Evolutionary conservation across 306 rosid species (phyloP), one percentile per base, ranked within the genome.

Genomic region (Rosa rugosa): DNA sequence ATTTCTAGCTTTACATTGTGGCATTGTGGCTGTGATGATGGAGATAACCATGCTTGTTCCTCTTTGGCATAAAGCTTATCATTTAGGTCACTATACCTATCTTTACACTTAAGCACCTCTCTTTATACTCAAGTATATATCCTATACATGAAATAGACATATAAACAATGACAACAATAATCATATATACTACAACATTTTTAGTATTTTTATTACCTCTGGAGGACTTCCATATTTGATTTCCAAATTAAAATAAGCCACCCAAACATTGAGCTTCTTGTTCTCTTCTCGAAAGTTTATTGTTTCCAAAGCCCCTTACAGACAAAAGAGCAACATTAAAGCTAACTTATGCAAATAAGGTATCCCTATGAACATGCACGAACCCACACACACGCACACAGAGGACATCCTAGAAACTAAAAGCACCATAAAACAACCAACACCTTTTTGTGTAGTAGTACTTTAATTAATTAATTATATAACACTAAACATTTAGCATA

Each of bases 231-330:
- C 99, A 78, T 77, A 93, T 79, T 87, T 87, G 80, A 87, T 93
- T 87, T 95, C 99, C 85, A 93, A 84, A 84, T 95, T 95, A 72
- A 95, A 89, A 83, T 90, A 95, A 69, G 97, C 98, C 86, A 90
- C 89, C 97, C 97, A 93, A 71, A 95, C 80, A 80, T 93, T 95
- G 77, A 91, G 91, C 86, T 95, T 95, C 90, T 95, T 98, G 8
- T 87, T 86, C 87, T 91, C 98, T 83, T 93, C 97, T 53, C 98
- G 92, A 20, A 93, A 42, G 81, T 91, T 95, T 80, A 95, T 95
- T 70, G 91, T 88, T 83, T 84, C 87, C 90, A 95, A 80, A 82
- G 99, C 98, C 93, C 98, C 92, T 77, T 75, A 79, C 46, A 86
- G 77, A 59, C 12, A 40, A 56, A 41, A 56, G 6, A 45, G 65